These are phyloP conservation scores for Mortierella alpina DNA, from an alignment of 192 early-diverging fungal genomes.

Conservation along the genomic window DNA sequence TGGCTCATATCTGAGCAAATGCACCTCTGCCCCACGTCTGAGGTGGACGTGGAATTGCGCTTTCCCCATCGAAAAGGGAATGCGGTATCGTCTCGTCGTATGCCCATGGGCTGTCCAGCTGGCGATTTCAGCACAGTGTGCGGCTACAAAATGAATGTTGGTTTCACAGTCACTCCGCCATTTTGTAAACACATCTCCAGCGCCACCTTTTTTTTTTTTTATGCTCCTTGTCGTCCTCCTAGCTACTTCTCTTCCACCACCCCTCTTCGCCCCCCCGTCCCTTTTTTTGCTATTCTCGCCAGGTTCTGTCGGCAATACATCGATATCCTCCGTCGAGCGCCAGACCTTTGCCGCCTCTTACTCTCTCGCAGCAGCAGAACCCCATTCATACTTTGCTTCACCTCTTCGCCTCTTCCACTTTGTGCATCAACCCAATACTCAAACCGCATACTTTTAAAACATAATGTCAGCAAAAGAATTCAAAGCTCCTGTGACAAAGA, in stretches of 20 bases:
- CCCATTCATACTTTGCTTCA: slow-evolving; percentile 3
- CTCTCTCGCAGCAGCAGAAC: slow-evolving; percentile 4
- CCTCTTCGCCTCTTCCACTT: background rate
- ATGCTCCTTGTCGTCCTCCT: background rate
- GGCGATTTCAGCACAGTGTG: no score
- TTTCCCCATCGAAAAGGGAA: no score
- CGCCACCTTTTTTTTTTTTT: slow-evolving; percentile 6
- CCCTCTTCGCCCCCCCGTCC: background rate
- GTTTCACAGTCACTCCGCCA: no score
- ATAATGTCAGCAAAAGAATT: slow-evolving; percentile 47
- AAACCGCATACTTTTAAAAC: background rate
- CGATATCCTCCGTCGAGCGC: slow-evolving; percentile 23
- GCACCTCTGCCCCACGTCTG: no score
- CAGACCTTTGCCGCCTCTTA: slow-evolving; percentile 1
- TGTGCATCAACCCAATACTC: background rate
- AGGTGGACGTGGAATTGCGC: no score
- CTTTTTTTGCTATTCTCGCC: background rate
- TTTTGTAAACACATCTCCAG: background rate
- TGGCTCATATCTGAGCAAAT: no score
- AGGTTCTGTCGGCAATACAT: slow-evolving; percentile 18
- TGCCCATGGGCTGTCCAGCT: no score
- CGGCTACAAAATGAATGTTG: no score
- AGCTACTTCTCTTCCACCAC: slow-evolving; percentile 1
- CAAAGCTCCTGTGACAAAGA: slow-evolving; percentile 52
- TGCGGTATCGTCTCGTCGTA: no score